Evolutionary conservation across 2,329 filamentous ascomycete species (phyloP).

Genomic region (Sporothrix variecibatus): DNA sequence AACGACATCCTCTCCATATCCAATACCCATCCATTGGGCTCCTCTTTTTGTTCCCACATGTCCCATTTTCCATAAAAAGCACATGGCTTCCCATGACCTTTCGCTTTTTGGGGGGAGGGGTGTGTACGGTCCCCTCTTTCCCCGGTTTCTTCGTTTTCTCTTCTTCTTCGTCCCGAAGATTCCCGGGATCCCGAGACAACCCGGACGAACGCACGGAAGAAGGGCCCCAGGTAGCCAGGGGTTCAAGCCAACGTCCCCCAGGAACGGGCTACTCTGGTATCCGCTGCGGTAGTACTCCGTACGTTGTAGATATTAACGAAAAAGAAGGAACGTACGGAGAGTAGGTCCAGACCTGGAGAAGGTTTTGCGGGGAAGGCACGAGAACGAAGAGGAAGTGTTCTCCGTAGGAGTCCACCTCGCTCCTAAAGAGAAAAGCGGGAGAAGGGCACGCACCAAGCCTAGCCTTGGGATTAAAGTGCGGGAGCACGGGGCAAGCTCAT

Average conservation of each 20-base stretch:
- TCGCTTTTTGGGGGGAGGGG: neutral
- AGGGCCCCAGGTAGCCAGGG: neutral
- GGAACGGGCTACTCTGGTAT: neutral
- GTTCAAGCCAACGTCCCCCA: neutral
- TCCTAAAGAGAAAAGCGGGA: neutral
- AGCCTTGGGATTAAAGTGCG: neutral
- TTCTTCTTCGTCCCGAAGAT: neutral
- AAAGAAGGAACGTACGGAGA: neutral
- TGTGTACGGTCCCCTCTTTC: neutral
- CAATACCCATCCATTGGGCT: neutral
- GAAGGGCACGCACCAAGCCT: neutral
- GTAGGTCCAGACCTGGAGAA: neutral
- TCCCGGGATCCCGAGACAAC: conserved; percentile 23
- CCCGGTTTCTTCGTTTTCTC: conserved; percentile 5
- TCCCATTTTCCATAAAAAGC: neutral
- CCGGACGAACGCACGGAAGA: conserved; percentile 18
- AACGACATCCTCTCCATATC: neutral
- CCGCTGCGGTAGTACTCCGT: too few relatives aligned
- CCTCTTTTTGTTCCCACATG: neutral
- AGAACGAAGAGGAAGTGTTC: neutral
- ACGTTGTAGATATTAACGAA: neutral
- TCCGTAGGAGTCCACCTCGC: neutral
- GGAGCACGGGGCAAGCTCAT: neutral
- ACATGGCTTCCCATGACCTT: neutral
- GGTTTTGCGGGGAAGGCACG: conserved; percentile 18